phyloP scores from a whole-genome alignment of 768 basidiomycete genomes.

The Suillus fuscotomentosus region DNA sequence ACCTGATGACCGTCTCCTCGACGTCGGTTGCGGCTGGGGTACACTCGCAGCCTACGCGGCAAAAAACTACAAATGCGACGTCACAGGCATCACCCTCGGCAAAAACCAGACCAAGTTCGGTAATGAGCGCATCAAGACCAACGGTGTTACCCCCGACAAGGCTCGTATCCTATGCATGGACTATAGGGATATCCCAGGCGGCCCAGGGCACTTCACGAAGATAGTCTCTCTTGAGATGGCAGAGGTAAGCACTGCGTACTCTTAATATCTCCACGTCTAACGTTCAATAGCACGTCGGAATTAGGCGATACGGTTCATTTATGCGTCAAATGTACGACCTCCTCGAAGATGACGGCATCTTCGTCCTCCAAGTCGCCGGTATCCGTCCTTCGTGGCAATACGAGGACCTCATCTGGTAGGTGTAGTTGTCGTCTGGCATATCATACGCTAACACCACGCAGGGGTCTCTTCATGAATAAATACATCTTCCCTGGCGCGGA shows the following conservation, averaged over 20 bases:
- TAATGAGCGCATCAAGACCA: slow-evolving; percentile 79
- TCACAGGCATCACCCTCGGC: slow-evolving; percentile 91
- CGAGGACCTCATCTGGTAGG: slow-evolving; percentile 93
- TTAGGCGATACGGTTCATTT: slow-evolving; percentile 89
- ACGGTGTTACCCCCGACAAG: slow-evolving; percentile 67
- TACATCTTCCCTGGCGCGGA: slow-evolving; percentile 99
- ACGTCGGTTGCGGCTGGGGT: slow-evolving; percentile 96
- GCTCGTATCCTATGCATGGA: slow-evolving; percentile 93
- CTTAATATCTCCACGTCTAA: neutral
- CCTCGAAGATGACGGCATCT: slow-evolving; percentile 89
- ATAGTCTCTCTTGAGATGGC: slow-evolving; percentile 98
- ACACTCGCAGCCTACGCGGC: slow-evolving; percentile 92
- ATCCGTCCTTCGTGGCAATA: slow-evolving; percentile 96
- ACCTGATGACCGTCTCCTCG: slow-evolving; percentile 79
- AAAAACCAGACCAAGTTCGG: slow-evolving; percentile 93
- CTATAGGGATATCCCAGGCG: slow-evolving; percentile 85
- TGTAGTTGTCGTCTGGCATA: neutral
- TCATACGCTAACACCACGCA: slow-evolving; percentile 22
- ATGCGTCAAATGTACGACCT: slow-evolving; percentile 90
- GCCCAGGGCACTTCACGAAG: slow-evolving; percentile 79
- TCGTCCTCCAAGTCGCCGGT: slow-evolving; percentile 98
- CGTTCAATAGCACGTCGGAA: slow-evolving; percentile 77
- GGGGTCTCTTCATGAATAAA: slow-evolving; percentile 97
- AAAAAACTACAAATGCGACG: slow-evolving; percentile 96
- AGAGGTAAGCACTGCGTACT: slow-evolving; percentile 51